phyloP scores from a whole-genome alignment of 2,329 filamentous ascomycete species.

The Lachnellula willkommii region DNA sequence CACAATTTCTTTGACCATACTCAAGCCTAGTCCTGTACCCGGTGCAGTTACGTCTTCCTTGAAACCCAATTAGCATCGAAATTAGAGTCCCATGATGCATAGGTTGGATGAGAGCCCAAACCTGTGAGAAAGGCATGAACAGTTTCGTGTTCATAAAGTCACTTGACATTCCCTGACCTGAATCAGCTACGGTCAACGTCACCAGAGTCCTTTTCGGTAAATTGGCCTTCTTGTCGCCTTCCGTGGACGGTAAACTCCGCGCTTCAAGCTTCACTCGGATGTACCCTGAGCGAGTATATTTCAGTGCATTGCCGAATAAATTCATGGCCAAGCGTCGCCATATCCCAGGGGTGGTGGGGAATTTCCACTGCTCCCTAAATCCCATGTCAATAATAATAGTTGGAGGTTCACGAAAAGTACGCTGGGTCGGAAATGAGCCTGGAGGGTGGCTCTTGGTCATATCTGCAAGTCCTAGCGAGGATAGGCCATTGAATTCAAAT shows the following conservation, averaged over 20 bases:
- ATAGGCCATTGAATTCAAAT: constrained; percentile 28
- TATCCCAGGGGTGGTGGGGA: constrained; percentile 24
- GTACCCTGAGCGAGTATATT: constrained; percentile 51
- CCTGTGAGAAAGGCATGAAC: constrained; percentile 53
- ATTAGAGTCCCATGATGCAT: constrained; percentile 11
- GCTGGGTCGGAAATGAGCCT: not conserved
- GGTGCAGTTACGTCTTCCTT: constrained; percentile 57
- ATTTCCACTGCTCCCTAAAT: constrained; percentile 32
- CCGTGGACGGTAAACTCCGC: constrained; percentile 19
- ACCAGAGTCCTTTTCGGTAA: constrained; percentile 17
- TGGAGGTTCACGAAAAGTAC: constrained; percentile 19
- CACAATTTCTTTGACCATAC: constrained; percentile 60
- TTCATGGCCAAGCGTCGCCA: constrained; percentile 50
- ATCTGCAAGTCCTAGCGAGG: constrained; percentile 23
- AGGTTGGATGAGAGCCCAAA: constrained; percentile 38
- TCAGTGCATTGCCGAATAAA: constrained; percentile 56
- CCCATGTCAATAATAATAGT: constrained; percentile 42
- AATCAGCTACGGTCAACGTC: constrained; percentile 49
- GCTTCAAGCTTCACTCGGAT: constrained; percentile 40
- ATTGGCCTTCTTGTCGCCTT: not conserved
- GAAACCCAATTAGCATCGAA: constrained; percentile 9
- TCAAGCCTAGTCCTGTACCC: constrained; percentile 57
- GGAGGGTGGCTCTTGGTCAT: constrained; percentile 13
- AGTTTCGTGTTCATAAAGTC: constrained; percentile 55
- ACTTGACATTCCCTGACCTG: constrained; percentile 58